A percentile compares a stretch with the other conserved stretches of the same genome.
Evolutionary conservation across 2,329 filamentous ascomycete genomes (phyloP).

Genomic region (Diaporthe ilicicola): DNA sequence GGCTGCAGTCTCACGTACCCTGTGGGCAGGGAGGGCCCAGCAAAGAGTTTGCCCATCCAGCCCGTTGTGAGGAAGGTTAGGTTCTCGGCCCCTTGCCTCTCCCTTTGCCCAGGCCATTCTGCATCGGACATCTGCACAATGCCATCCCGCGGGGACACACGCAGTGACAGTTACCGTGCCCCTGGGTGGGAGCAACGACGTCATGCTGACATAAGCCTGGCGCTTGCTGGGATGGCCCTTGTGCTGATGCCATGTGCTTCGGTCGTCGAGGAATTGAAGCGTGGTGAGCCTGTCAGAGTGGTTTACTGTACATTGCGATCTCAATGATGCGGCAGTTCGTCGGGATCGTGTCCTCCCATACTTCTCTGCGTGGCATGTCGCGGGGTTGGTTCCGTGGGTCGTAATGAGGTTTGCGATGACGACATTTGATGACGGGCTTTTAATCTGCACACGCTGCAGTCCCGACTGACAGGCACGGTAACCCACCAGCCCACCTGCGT

Average conservation of each 20-base stretch:
- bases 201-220: constrained; percentile 16
- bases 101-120: not conserved
- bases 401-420: not conserved
- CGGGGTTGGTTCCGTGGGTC: not conserved
- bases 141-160: constrained; percentile 2
- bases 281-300: not conserved
- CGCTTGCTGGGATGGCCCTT: not conserved
- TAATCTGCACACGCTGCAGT: not conserved
- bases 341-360: not conserved
- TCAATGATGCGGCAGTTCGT: constrained; percentile 1
- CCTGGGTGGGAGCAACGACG: not conserved
- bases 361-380: not conserved
- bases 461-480: not conserved
- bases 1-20: constrained; percentile 2
- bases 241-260: not conserved
- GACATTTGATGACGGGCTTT: not conserved
- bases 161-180: not conserved
- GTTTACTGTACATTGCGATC: constrained; percentile 4
- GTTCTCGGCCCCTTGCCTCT: constrained; percentile 13
- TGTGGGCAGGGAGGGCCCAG: constrained; percentile 4
- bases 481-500: not conserved
- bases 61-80: not conserved
- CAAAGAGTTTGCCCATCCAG: not conserved
- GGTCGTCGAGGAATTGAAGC: not conserved
- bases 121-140: constrained; percentile 23